Percentiles rank a stretch among this genome's conserved stretches.
Conservation (phyloP, 139 green algal species). For the Chlamydomonas incerta region DNA sequence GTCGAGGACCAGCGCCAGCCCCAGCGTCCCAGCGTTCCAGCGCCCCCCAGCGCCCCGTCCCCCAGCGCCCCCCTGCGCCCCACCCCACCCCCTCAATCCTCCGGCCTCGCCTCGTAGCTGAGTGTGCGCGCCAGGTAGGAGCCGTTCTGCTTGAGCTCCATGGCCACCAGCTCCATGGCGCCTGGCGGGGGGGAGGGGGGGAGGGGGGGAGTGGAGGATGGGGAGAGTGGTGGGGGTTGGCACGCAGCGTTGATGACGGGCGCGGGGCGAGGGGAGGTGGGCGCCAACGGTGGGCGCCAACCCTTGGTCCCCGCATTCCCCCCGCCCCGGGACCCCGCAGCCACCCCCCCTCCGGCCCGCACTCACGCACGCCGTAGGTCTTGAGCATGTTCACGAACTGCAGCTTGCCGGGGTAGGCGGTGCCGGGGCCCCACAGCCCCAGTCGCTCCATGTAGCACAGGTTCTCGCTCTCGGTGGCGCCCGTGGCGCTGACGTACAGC, state of each 20-base stretch:
- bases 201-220: background rate
- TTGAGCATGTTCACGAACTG: constrained; percentile 50
- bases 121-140: constrained; percentile 64
- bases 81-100: background rate
- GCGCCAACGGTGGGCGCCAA: too few relatives aligned
- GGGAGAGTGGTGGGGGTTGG: too few relatives aligned
- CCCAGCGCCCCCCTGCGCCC: too few relatives aligned
- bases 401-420: constrained; percentile 51
- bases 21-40: too few relatives aligned
- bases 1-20: too few relatives aligned
- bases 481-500: constrained; percentile 75
- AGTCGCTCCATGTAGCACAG: constrained; percentile 77
- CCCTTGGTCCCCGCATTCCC: too few relatives aligned
- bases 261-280: too few relatives aligned
- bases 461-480: constrained; percentile 71
- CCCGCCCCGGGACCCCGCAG: too few relatives aligned
- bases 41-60: background rate
- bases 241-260: too few relatives aligned
- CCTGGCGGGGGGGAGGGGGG: background rate
- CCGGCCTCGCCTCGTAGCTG: constrained; percentile 57
- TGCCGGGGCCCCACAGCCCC: constrained; percentile 70
- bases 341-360: background rate
- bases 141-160: constrained; percentile 71
- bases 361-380: constrained; percentile 48
- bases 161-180: constrained; percentile 74